Conservation (phyloP, 768 basidiomycete species). For the Tulasnella sp. region DNA sequence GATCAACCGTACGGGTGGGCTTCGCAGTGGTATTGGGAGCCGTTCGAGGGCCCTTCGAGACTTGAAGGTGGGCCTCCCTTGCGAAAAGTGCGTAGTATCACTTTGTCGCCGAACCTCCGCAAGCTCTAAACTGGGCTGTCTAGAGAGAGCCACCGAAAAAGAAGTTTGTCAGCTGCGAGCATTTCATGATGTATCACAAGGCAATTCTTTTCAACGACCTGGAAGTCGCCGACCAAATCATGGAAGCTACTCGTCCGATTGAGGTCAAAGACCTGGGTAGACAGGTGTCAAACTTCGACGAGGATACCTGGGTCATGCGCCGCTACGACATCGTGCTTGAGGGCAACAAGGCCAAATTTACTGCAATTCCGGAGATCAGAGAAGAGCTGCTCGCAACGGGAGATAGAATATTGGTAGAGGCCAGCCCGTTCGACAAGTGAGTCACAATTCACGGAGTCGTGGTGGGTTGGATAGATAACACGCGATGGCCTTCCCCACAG, state of each 20-base stretch:
- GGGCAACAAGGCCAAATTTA: constrained; percentile 61
- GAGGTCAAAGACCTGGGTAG: constrained; percentile 60
- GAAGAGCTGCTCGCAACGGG: constrained; percentile 54
- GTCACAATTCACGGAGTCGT: background rate
- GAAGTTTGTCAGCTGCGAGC: constrained; percentile 57
- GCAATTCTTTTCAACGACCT: constrained; percentile 58
- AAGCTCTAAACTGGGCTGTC: background rate
- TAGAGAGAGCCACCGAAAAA: background rate
- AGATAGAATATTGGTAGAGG: constrained; percentile 70
- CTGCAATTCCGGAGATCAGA: constrained; percentile 51
- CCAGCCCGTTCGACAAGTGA: constrained; percentile 56
- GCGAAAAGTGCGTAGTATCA: background rate
- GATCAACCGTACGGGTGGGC: constrained; percentile 39
- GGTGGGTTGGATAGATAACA: background rate
- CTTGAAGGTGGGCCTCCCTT: constrained; percentile 8
- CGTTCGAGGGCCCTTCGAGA: constrained; percentile 46
- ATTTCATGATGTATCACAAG: constrained; percentile 70
- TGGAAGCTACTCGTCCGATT: constrained; percentile 49
- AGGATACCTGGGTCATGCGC: constrained; percentile 52
- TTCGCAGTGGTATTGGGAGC: constrained; percentile 50
- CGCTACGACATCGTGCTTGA: constrained; percentile 57
- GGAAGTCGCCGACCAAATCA: constrained; percentile 50
- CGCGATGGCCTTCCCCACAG: constrained; percentile 35
- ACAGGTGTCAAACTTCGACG: constrained; percentile 54
- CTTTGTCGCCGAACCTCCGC: background rate